phyloP scores from a whole-genome alignment of 345 rosid species.

The Populus tremula region DNA sequence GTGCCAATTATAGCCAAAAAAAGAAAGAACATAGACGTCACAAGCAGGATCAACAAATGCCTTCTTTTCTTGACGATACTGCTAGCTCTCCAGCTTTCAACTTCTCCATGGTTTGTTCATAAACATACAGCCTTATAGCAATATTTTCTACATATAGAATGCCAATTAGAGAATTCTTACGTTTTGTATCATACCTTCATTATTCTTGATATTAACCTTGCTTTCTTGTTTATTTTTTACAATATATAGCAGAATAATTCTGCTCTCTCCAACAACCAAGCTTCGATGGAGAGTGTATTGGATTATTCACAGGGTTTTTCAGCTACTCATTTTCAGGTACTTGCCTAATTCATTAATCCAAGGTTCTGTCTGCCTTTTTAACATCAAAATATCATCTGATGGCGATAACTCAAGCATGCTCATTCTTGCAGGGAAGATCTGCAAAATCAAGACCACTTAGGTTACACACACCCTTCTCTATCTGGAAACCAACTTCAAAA shows the following conservation, averaged over 20 bases:
- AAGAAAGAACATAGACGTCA: slow-evolving; percentile 38
- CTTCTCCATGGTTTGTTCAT: slow-evolving; percentile 46
- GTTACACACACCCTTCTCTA: slow-evolving; percentile 36
- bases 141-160: background rate
- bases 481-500: slow-evolving; percentile 44
- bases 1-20: slow-evolving; percentile 33
- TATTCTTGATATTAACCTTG: background rate
- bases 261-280: slow-evolving; percentile 32
- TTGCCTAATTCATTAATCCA: background rate
- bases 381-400: slow-evolving; percentile 6
- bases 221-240: background rate
- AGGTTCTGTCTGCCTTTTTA: background rate
- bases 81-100: slow-evolving; percentile 77
- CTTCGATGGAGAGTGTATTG: slow-evolving; percentile 49
- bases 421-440: slow-evolving; percentile 48
- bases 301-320: slow-evolving; percentile 68
- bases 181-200: background rate
- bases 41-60: slow-evolving; percentile 30
- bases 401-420: background rate
- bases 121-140: too few species aligned
- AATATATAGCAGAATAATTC: slow-evolving; percentile 37
- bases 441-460: slow-evolving; percentile 39
- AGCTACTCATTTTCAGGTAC: slow-evolving; percentile 65
- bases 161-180: background rate
- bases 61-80: slow-evolving; percentile 75